Evolutionary conservation across 2,329 filamentous ascomycete species (phyloP).

Genomic region (Zymoseptoria pseudotritici): DNA sequence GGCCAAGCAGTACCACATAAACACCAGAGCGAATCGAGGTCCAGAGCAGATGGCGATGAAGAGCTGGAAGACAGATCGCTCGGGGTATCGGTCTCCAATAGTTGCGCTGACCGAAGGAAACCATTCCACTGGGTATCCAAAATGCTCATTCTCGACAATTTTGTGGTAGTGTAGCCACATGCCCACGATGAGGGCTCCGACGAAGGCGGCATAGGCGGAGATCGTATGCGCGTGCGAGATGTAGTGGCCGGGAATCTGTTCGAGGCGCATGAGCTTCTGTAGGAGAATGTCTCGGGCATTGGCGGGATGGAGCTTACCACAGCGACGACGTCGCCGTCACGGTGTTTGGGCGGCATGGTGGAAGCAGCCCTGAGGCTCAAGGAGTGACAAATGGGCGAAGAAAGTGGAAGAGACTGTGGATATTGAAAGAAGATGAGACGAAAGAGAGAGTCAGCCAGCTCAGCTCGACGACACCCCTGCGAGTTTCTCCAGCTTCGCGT

Average conservation of each 20-base stretch:
- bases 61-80: slow-evolving; percentile 92
- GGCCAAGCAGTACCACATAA: slow-evolving; percentile 85
- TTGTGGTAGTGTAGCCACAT: slow-evolving; percentile 80
- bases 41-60: slow-evolving; percentile 95
- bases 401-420: slow-evolving; percentile 1
- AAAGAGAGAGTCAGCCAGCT: background rate
- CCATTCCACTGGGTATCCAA: slow-evolving; percentile 53
- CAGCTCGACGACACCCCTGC: background rate
- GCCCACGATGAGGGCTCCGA: slow-evolving; percentile 78
- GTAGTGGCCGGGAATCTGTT: slow-evolving; percentile 71
- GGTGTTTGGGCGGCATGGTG: slow-evolving; percentile 53
- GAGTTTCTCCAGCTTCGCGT: background rate
- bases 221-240: slow-evolving; percentile 81
- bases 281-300: background rate
- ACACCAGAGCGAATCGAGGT: slow-evolving; percentile 86
- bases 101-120: slow-evolving; percentile 53
- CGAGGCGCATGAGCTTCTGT: background rate
- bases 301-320: slow-evolving; percentile 39
- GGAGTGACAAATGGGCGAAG: background rate
- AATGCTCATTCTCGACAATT: slow-evolving; percentile 83
- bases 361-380: background rate
- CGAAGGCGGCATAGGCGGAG: slow-evolving; percentile 76
- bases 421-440: background rate
- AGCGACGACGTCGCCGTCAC: slow-evolving; percentile 56
- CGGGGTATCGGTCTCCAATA: slow-evolving; percentile 94